Conservation (phyloP, 192 early-diverging fungal species). For the Podila horticola region DNA sequence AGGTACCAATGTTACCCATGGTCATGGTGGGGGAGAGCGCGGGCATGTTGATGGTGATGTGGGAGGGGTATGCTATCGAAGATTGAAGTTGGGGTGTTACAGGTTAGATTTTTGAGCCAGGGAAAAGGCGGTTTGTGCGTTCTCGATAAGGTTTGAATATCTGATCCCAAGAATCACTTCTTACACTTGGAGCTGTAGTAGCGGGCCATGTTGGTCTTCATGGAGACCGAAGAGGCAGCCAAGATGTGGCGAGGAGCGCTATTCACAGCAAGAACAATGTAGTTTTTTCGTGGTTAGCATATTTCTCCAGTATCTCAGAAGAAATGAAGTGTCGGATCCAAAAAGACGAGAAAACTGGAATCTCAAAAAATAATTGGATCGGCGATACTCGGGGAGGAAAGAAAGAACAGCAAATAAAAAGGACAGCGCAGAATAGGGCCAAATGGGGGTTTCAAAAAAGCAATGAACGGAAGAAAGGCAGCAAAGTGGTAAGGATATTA, state of each 20-base stretch:
- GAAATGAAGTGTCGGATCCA: neutral
- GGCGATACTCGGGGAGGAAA: constrained; percentile 34
- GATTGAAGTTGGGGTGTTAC: too few relatives aligned
- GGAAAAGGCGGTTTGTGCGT: neutral
- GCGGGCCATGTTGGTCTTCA: constrained; percentile 54
- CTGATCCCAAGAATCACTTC: constrained; percentile 2
- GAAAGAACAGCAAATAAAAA: neutral
- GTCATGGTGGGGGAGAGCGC: constrained; percentile 99
- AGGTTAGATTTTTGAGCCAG: too few relatives aligned
- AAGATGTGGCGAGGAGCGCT: constrained; percentile 53
- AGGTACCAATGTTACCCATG: constrained; percentile 89
- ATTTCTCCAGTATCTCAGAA: neutral
- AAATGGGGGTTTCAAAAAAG: neutral
- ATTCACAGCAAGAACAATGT: constrained; percentile 1
- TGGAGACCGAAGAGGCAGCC: constrained; percentile 47
- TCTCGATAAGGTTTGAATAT: neutral
- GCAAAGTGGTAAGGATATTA: too few relatives aligned
- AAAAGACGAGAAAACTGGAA: neutral
- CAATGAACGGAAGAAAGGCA: neutral
- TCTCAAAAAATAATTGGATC: constrained; percentile 5
- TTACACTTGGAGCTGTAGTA: constrained; percentile 66
- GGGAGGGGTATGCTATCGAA: constrained; percentile 74
- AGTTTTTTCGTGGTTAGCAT: neutral
- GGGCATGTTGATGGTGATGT: constrained; percentile 93
- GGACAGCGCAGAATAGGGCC: neutral